Evolutionary conservation across 768 basidiomycete species (phyloP).

Genomic region (Chalciporus piperatus): DNA sequence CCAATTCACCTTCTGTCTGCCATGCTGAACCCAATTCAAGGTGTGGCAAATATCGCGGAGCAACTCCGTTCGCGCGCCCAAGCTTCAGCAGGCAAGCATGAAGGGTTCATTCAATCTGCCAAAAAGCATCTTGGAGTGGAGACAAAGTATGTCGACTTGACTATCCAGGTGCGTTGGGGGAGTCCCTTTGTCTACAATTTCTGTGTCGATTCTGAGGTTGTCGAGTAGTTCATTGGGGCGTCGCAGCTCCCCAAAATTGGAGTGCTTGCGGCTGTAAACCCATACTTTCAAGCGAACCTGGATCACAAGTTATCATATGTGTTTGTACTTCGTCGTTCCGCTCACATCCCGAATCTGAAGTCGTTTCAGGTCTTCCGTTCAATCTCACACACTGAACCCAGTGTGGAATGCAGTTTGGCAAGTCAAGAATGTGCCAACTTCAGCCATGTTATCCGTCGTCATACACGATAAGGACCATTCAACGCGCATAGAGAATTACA

Average conservation of each 20-base stretch:
- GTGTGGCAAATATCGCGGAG: constrained; percentile 13
- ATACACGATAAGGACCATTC: constrained; percentile 71
- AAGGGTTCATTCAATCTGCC: constrained; percentile 31
- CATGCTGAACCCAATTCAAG: constrained; percentile 14
- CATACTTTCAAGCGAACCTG: constrained; percentile 68
- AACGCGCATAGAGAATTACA: constrained; percentile 53
- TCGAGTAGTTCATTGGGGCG: constrained; percentile 63
- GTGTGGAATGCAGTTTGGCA: constrained; percentile 79
- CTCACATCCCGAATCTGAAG: neutral
- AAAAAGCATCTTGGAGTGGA: constrained; percentile 32
- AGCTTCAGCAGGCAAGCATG: constrained; percentile 15
- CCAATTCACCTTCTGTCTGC: neutral
- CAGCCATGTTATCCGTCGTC: constrained; percentile 56
- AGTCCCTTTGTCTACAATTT: neutral
- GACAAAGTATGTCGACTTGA: constrained; percentile 54
- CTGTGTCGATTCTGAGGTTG: constrained; percentile 5
- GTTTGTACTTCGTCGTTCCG: constrained; percentile 37
- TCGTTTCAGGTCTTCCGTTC: constrained; percentile 58
- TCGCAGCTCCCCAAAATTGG: constrained; percentile 69
- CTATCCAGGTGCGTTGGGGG: constrained; percentile 45
- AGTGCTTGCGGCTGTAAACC: constrained; percentile 59
- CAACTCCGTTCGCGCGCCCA: constrained; percentile 3
- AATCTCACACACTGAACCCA: constrained; percentile 52
- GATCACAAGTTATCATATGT: constrained; percentile 63
- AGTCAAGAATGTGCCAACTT: constrained; percentile 67